Evolutionary conservation across 495 filamentous ascomycete genomes (phyloP).

Genomic region (Geoglossum glabrum): DNA sequence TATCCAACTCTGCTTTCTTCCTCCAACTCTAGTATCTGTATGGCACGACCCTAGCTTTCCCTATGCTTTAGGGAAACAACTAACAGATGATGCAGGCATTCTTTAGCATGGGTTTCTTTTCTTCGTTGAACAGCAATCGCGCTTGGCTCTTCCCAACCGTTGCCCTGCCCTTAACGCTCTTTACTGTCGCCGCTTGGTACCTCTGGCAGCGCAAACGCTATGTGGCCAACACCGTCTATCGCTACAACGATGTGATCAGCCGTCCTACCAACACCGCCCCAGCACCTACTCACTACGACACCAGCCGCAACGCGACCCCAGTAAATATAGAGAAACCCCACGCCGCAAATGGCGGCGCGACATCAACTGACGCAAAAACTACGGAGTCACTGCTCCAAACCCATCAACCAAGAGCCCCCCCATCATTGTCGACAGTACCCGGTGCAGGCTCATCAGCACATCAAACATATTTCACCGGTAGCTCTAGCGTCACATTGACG

Average conservation of each 20-base stretch:
- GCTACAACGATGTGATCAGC: not conserved
- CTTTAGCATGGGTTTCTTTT: slow-evolving; percentile 1
- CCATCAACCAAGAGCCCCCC: not conserved
- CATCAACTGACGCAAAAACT: not conserved
- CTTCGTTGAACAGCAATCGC: not conserved
- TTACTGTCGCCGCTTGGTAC: not conserved
- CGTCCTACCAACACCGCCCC: not conserved
- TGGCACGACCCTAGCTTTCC: not conserved
- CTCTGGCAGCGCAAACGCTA: not conserved
- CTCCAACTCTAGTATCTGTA: not conserved
- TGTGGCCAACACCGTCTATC: not conserved
- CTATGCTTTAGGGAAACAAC: not conserved
- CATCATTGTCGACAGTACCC: no score
- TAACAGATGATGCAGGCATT: not conserved
- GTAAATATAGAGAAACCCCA: not conserved
- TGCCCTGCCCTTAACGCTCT: not conserved
- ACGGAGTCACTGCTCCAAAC: not conserved
- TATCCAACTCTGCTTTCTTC: not conserved
- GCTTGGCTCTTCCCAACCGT: not conserved
- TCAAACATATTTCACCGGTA: not conserved
- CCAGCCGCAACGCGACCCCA: not conserved
- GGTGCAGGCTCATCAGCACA: not conserved
- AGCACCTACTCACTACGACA: not conserved
- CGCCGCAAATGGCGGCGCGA: not conserved
- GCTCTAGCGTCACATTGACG: not conserved